Conservation (phyloP, 2,329 filamentous ascomycete genomes). For the Fusarium multiceps region DNA sequence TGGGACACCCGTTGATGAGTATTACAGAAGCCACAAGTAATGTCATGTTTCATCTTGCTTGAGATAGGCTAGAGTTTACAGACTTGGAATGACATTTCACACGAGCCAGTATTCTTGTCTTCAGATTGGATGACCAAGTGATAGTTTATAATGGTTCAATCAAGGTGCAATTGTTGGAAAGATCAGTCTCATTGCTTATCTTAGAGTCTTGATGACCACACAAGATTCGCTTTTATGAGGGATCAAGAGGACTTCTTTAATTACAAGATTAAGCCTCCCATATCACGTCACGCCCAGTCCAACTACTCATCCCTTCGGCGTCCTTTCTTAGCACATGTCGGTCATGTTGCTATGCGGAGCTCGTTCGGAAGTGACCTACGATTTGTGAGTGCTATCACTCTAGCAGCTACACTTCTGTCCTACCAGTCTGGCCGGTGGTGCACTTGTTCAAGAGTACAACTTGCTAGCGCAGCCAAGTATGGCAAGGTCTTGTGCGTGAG, state of each 20-base stretch:
- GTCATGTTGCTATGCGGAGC: constrained; percentile 42
- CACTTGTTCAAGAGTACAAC: constrained; percentile 43
- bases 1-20: background rate
- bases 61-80: background rate
- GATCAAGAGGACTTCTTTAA: constrained; percentile 5
- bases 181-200: constrained; percentile 32
- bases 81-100: background rate
- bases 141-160: background rate
- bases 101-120: background rate
- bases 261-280: background rate
- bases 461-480: constrained; percentile 56
- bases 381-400: constrained; percentile 47
- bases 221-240: constrained; percentile 17
- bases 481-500: constrained; percentile 58
- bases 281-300: background rate
- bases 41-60: background rate
- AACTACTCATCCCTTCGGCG: background rate
- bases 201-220: constrained; percentile 26
- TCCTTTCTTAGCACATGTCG: background rate
- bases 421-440: constrained; percentile 35
- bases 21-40: background rate
- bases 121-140: background rate
- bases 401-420: constrained; percentile 49
- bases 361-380: constrained; percentile 49
- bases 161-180: constrained; percentile 4